A percentile compares a stretch with the other conserved stretches of the same genome.
These are phyloP conservation scores for Coniochaeta pulveracea DNA, from an alignment of 2,329 filamentous ascomycete species.

Conservation along the genomic window DNA sequence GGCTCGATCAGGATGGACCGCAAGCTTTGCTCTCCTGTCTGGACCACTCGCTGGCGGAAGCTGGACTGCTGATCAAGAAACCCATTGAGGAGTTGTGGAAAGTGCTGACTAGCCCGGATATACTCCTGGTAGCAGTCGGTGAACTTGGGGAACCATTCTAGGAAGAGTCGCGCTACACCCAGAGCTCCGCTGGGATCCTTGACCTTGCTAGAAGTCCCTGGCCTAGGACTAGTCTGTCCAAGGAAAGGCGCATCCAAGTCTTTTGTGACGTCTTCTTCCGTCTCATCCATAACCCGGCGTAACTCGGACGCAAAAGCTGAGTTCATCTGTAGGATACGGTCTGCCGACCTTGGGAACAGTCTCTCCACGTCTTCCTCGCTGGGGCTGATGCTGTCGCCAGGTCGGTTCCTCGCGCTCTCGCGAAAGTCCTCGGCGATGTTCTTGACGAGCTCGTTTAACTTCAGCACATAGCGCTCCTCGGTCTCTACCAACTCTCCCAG, in stretches of 20 bases:
- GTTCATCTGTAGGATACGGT: slow-evolving; percentile 73
- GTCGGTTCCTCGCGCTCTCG: slow-evolving; percentile 49
- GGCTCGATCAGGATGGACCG: slow-evolving; percentile 92
- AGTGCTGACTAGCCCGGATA: slow-evolving; percentile 79
- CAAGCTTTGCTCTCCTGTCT: slow-evolving; percentile 80
- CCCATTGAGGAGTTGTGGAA: slow-evolving; percentile 67
- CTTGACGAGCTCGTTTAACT: slow-evolving; percentile 73
- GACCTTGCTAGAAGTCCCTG: slow-evolving; percentile 27
- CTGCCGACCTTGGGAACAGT: slow-evolving; percentile 72
- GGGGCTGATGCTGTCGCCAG: slow-evolving; percentile 55
- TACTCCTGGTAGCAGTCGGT: slow-evolving; percentile 87
- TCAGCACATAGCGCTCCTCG: slow-evolving; percentile 85
- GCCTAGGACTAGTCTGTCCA: slow-evolving; percentile 19
- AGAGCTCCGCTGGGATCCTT: slow-evolving; percentile 70
- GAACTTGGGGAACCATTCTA: slow-evolving; percentile 91
- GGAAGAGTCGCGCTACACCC: slow-evolving; percentile 66
- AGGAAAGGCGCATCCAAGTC: slow-evolving; percentile 55
- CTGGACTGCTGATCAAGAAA: slow-evolving; percentile 75
- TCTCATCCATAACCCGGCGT: slow-evolving; percentile 66
- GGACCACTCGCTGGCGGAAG: slow-evolving; percentile 68
- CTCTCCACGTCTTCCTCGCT: slow-evolving; percentile 60
- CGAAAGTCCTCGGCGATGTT: slow-evolving; percentile 74
- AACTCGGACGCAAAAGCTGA: slow-evolving; percentile 68
- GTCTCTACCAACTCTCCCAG: slow-evolving; percentile 87
- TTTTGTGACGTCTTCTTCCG: slow-evolving; percentile 65